phyloP scores from a whole-genome alignment of 352 stramenopile genomes.

The Globisporangium perplexum region DNA sequence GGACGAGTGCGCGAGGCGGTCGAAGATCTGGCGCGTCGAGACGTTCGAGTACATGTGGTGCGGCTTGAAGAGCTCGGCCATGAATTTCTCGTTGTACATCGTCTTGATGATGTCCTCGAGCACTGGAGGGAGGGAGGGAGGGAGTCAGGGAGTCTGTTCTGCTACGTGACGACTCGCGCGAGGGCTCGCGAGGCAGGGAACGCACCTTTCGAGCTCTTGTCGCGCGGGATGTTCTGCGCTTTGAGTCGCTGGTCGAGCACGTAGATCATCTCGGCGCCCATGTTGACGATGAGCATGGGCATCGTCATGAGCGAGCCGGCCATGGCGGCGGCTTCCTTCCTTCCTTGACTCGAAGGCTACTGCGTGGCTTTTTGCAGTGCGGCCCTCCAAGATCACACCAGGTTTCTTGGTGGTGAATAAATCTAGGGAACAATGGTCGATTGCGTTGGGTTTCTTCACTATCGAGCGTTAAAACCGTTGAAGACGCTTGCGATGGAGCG shows the following conservation, averaged over 20 bases:
- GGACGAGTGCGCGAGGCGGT: conserved; percentile 88
- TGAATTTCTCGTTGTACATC: conserved; percentile 91
- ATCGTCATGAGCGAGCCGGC: conserved; percentile 78
- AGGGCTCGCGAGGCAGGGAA: too few relatives aligned
- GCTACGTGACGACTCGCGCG: background rate
- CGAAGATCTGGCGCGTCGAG: conserved; percentile 89
- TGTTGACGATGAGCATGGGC: conserved; percentile 92
- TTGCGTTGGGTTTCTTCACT: too few relatives aligned
- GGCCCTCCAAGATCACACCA: too few relatives aligned
- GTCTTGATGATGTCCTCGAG: conserved; percentile 90
- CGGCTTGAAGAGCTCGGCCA: conserved; percentile 90
- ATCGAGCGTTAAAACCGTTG: too few relatives aligned
- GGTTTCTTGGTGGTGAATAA: too few relatives aligned
- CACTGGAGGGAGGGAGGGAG: conserved; percentile 29
- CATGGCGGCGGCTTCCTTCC: conserved; percentile 17
- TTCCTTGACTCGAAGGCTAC: too few relatives aligned
- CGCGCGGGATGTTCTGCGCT: conserved; percentile 85
- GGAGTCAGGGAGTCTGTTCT: too few relatives aligned
- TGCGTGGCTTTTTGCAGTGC: too few relatives aligned
- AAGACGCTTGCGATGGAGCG: conserved; percentile 2
- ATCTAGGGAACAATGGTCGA: too few relatives aligned
- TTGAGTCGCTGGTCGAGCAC: conserved; percentile 90
- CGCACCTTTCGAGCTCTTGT: conserved; percentile 84
- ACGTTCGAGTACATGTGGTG: conserved; percentile 89
- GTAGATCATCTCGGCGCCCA: conserved; percentile 94